These are phyloP conservation scores for Deinandra increscens DNA, from an alignment of 129 eudicot species.

Conservation along the genomic window DNA sequence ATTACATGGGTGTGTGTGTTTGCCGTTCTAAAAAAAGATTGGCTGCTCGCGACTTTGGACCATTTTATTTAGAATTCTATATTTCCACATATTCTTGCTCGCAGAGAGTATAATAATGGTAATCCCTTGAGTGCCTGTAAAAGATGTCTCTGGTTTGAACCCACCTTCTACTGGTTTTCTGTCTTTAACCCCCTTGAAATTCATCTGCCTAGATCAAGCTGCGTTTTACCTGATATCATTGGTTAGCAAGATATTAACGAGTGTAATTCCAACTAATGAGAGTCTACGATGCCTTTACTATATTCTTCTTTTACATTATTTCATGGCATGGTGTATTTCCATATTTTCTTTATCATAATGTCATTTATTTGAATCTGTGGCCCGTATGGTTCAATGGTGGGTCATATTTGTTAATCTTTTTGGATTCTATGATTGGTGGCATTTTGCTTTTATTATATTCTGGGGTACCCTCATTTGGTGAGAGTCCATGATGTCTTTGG, in stretches of 20 bases:
- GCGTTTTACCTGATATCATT: no score
- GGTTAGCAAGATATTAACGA: no score
- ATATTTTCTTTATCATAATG: no score
- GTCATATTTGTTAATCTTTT: not conserved
- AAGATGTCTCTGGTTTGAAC: no score
- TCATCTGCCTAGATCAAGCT: no score
- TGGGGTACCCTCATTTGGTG: not conserved
- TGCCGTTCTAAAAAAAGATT: not conserved
- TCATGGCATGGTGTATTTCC: no score
- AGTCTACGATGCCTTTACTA: not conserved
- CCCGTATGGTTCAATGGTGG: constrained; percentile 1
- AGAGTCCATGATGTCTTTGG: not conserved
- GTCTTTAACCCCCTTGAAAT: no score
- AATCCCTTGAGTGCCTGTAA: no score
- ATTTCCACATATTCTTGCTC: no score
- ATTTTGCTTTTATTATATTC: not conserved
- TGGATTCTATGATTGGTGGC: not conserved
- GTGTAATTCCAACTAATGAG: not conserved
- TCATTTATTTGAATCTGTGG: not conserved
- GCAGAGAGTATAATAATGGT: no score
- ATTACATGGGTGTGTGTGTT: no score
- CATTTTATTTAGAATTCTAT: not conserved
- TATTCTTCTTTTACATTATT: not conserved
- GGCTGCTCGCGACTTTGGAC: not conserved
- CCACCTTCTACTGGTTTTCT: no score